phyloP scores from a whole-genome alignment of 2,329 filamentous ascomycete genomes.

The Cryphonectria radicalis region DNA sequence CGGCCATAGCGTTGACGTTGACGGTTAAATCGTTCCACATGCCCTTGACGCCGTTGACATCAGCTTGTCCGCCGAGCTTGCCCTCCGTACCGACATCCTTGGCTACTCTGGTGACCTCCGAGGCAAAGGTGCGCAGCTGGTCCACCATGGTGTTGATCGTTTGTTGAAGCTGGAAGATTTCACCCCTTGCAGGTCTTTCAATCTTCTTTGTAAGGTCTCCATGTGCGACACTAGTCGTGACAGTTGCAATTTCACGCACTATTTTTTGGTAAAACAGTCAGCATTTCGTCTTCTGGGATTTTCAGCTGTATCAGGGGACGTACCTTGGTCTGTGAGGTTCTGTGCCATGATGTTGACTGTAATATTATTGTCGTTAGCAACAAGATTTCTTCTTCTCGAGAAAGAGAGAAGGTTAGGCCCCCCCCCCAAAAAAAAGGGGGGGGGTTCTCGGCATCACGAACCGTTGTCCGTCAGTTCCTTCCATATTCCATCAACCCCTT shows the following conservation, averaged over 20 bases:
- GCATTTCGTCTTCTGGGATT: neutral
- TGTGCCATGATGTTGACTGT: conserved; percentile 82
- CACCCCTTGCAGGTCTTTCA: conserved; percentile 77
- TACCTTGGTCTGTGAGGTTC: conserved; percentile 77
- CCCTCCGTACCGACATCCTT: conserved; percentile 85
- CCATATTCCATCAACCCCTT: conserved; percentile 95
- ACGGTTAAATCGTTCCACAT: conserved; percentile 89
- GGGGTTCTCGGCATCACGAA: conserved; percentile 39
- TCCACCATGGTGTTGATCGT: conserved; percentile 92
- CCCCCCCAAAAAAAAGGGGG: too few species aligned
- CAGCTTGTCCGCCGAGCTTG: conserved; percentile 79
- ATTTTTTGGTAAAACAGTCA: neutral
- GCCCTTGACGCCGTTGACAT: conserved; percentile 82
- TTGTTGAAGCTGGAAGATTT: conserved; percentile 82
- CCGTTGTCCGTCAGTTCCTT: conserved; percentile 91
- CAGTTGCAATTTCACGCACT: conserved; percentile 83
- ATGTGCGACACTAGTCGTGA: conserved; percentile 81
- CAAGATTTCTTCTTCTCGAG: neutral
- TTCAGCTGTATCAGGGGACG: conserved; percentile 26
- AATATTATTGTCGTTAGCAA: conserved; percentile 33
- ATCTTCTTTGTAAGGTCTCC: conserved; percentile 86
- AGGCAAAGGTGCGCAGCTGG: conserved; percentile 80
- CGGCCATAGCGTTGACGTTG: conserved; percentile 87
- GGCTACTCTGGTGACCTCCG: conserved; percentile 81
- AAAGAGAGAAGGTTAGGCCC: neutral